phyloP scores from a whole-genome alignment of 441 rosid species.

The Euphorbia celastroides region DNA sequence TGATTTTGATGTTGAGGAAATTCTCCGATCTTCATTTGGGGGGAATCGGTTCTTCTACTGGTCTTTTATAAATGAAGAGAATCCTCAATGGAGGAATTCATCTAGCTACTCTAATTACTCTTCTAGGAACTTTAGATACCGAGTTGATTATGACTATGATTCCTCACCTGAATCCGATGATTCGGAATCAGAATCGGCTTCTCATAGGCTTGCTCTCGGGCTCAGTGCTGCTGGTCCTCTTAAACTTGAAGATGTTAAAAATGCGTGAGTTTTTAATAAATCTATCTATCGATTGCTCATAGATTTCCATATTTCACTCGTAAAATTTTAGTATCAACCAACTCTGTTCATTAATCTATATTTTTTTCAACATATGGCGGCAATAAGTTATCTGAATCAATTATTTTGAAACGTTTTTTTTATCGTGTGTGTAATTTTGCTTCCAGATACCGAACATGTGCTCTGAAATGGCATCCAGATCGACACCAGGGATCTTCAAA shows the following conservation, averaged over 20 bases:
- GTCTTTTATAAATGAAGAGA: conserved; percentile 61
- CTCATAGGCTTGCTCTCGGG: conserved; percentile 77
- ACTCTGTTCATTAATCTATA: background rate
- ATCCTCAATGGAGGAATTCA: conserved; percentile 42
- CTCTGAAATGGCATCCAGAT: conserved; percentile 97
- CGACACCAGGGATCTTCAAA: conserved; percentile 87
- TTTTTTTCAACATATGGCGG: background rate
- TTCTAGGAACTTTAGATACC: conserved; percentile 38
- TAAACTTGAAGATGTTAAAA: conserved; percentile 66
- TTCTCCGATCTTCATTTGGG: conserved; percentile 61
- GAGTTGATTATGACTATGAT: conserved; percentile 44
- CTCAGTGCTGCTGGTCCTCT: conserved; percentile 66
- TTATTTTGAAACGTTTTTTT: background rate
- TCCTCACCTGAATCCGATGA: conserved; percentile 38
- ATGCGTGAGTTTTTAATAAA: conserved; percentile 49
- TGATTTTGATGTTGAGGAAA: conserved; percentile 40
- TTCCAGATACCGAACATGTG: conserved; percentile 72
- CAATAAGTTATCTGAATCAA: background rate
- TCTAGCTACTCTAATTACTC: conserved; percentile 34
- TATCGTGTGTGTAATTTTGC: conserved; percentile 8
- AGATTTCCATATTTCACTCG: conserved; percentile 3
- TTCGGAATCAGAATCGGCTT: conserved; percentile 38
- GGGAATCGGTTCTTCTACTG: conserved; percentile 46
- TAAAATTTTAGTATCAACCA: no score
- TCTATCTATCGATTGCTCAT: conserved; percentile 1